Conservation (phyloP, 1,284 basidiomycete species). For the Trametes hirsuta region DNA sequence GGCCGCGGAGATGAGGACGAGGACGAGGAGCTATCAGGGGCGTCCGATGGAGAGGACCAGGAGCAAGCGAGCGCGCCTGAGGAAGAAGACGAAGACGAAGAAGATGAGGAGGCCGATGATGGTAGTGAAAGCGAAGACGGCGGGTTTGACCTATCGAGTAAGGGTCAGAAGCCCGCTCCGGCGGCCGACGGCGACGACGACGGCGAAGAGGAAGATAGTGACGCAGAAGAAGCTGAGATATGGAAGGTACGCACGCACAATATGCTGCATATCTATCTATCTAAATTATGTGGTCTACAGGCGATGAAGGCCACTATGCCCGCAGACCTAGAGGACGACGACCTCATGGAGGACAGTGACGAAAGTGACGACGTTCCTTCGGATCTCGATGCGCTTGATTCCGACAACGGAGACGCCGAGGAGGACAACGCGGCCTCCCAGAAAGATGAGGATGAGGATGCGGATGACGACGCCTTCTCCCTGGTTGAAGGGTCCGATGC, state of each 20-base stretch:
- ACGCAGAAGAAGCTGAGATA: constrained; percentile 68
- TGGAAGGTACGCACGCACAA: constrained; percentile 70
- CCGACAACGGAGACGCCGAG: constrained; percentile 33
- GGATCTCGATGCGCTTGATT: constrained; percentile 41
- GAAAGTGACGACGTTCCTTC: constrained; percentile 40
- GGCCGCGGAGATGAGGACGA: constrained; percentile 36
- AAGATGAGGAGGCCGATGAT: constrained; percentile 19
- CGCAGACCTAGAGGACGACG: constrained; percentile 46
- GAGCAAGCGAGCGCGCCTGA: constrained; percentile 27
- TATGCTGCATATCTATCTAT: not conserved
- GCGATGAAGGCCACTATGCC: constrained; percentile 87
- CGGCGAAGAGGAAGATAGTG: constrained; percentile 45
- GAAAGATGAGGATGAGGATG: constrained; percentile 34
- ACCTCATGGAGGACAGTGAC: constrained; percentile 42
- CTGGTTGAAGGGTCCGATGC: constrained; percentile 71
- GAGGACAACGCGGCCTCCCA: constrained; percentile 30
- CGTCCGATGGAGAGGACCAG: constrained; percentile 31
- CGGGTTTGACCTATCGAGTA: constrained; percentile 39
- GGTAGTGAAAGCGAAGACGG: constrained; percentile 32
- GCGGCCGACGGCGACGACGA: constrained; percentile 38
- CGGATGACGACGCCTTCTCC: constrained; percentile 49
- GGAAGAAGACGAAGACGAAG: constrained; percentile 40
- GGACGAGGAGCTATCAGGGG: constrained; percentile 28
- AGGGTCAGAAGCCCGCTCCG: constrained; percentile 45
- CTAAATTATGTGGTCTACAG: constrained; percentile 40